Evolutionary conservation across 176 grass and related monocot genomes (phyloP), one percentile per base, ranked within the genome.

Genomic region (Tillandsia leiboldiana): DNA sequence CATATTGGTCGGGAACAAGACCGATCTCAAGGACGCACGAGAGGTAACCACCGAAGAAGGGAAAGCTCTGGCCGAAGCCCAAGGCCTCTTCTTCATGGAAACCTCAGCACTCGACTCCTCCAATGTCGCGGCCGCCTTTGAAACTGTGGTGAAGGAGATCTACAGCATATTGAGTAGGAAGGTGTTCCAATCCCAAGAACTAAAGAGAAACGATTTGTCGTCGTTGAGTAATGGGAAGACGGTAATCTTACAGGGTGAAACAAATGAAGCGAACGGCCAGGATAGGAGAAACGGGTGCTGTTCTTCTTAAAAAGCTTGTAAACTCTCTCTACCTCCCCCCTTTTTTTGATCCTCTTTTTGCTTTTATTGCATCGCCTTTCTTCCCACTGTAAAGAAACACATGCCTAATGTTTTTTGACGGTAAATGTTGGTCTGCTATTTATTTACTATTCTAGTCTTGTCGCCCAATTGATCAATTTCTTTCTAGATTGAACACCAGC

Each of bases 1-100:
- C 22, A 94, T 89, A 58, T 75, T 94, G 77, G 84, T 94, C 7
- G 90, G 90, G 24, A 94, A 94, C 75, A 94, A 94, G 65, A 84
- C 73, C 0, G 90, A 94, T 62, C 78, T 94, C 23, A 84, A 82
- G 63, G 77, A 86, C 75, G 83, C 73, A 6, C 75, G 86, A 26
- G 86, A 87, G 73, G 90, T 94, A 66, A 82, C 77, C 67, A 87
- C 81, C 0, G 74, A 85, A 1, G 90, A 94, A 74, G 90, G 90
- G n/a, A 86, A 89, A 85, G 64, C 86, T 11, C 66, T 94, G 10
- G 86, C 90, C 0, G 90, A 94, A 74, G 64, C 86, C 0, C 86
- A 87, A 67, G 83, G 83, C 26, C 86, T 94, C 52, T 94, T 94
- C 78, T 94, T 84, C 77, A 89, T 94, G 90, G 90, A 94, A 53